Conservation (phyloP, 2,329 filamentous ascomycete genomes). For the Neonectria punicea region DNA sequence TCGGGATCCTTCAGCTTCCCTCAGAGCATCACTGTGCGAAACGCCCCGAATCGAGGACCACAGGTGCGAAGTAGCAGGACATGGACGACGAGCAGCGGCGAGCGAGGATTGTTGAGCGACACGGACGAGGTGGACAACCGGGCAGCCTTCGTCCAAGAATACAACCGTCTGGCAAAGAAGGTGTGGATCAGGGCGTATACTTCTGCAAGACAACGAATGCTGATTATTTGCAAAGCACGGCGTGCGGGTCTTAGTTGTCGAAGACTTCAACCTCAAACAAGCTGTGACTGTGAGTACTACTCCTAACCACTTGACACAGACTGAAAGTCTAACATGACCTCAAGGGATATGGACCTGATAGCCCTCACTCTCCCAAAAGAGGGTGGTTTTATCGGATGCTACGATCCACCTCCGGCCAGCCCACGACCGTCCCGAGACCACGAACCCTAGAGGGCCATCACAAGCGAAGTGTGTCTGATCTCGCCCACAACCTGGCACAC, state of each 20-base stretch:
- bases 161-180: constrained; percentile 69
- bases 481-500: constrained; percentile 59
- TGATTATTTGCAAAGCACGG: constrained; percentile 57
- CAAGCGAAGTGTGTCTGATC: constrained; percentile 66
- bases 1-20: constrained; percentile 40
- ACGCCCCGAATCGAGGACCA: constrained; percentile 31
- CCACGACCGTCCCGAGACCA: constrained; percentile 16
- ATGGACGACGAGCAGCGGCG: constrained; percentile 68
- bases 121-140: constrained; percentile 62
- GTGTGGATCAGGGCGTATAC: constrained; percentile 46
- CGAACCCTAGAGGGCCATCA: constrained; percentile 45
- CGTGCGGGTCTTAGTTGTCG: constrained; percentile 54
- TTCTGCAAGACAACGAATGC: background rate
- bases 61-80: constrained; percentile 60
- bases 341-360: constrained; percentile 34
- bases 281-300: constrained; percentile 50
- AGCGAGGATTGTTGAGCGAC: constrained; percentile 58
- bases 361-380: constrained; percentile 46
- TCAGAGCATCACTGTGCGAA: constrained; percentile 41
- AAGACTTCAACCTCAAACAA: constrained; percentile 47
- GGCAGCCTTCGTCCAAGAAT: constrained; percentile 63
- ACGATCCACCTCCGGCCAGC: constrained; percentile 38
- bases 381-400: constrained; percentile 54
- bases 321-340: constrained; percentile 18
- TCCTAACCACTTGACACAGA: background rate